phyloP scores from a whole-genome alignment of 2,329 filamentous ascomycete species.

The Trichoderma koningiopsis region DNA sequence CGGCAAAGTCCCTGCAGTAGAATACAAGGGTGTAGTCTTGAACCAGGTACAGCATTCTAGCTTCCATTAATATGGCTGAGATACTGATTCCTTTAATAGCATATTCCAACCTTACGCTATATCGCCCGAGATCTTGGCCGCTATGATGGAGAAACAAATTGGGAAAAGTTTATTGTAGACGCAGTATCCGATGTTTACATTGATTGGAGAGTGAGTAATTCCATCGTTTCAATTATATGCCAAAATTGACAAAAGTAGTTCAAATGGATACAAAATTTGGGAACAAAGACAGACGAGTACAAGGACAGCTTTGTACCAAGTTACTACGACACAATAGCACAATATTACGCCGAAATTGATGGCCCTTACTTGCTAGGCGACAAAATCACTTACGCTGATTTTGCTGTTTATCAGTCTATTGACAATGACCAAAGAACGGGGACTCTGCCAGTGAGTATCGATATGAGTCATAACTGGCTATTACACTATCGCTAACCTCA shows the following conservation, averaged over 20 bases:
- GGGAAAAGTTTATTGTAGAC: conserved; percentile 44
- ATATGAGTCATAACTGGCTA: too few species aligned
- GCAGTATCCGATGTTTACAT: conserved; percentile 43
- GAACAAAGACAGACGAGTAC: conserved; percentile 34
- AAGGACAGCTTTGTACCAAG: conserved; percentile 34
- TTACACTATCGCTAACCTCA: not conserved
- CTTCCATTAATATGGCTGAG: conserved; percentile 25
- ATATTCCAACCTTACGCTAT: conserved; percentile 38
- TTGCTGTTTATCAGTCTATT: conserved; percentile 43
- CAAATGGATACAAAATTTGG: conserved; percentile 36
- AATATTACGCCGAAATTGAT: conserved; percentile 35
- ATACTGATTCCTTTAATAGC: conserved; percentile 35
- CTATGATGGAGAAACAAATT: conserved; percentile 42
- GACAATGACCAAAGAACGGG: conserved; percentile 41
- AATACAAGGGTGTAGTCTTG: conserved; percentile 40
- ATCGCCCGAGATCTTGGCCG: conserved; percentile 39
- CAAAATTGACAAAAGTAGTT: conserved; percentile 18
- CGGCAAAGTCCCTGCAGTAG: conserved; percentile 39
- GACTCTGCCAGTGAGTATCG: conserved; percentile 40
- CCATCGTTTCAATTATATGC: fast-evolving
- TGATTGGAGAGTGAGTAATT: conserved; percentile 42
- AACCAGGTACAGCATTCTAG: conserved; percentile 13
- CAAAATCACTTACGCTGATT: conserved; percentile 42
- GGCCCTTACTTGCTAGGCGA: conserved; percentile 44
- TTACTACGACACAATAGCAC: conserved; percentile 37